phyloP scores from a whole-genome alignment of 1,284 basidiomycete species.

The Bondarzewia mesenterica region DNA sequence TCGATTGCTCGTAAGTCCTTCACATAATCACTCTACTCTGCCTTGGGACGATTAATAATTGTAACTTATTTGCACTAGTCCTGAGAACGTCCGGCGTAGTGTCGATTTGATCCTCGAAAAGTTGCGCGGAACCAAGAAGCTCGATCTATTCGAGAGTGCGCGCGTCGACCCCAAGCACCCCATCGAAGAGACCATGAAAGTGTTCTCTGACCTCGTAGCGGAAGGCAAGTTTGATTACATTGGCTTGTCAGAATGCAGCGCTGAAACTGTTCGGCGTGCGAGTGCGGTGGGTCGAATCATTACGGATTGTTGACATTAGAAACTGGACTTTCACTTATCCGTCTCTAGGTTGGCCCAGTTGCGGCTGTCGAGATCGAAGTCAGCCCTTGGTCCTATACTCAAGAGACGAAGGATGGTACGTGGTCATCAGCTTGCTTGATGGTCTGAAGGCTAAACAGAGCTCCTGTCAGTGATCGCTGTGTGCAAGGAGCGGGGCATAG shows the following conservation, averaged over 20 bases:
- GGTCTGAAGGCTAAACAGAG: not conserved
- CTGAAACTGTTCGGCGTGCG: conserved; percentile 41
- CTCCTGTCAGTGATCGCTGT: conserved; percentile 25
- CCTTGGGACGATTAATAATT: not conserved
- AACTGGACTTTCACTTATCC: not conserved
- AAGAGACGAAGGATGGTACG: conserved; percentile 34
- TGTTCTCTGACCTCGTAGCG: conserved; percentile 24
- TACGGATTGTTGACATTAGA: not conserved
- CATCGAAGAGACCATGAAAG: conserved; percentile 28
- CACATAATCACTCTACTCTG: not conserved
- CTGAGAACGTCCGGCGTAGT: conserved; percentile 18
- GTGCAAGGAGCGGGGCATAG: conserved; percentile 36
- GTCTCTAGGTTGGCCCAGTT: conserved; percentile 34
- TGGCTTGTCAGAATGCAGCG: conserved; percentile 44
- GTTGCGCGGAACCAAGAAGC: conserved; percentile 35
- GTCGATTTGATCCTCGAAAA: conserved; percentile 32
- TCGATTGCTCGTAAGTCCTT: conserved; percentile 3
- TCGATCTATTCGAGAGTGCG: conserved; percentile 43
- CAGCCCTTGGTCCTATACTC: conserved; percentile 41
- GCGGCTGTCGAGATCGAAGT: conserved; percentile 47
- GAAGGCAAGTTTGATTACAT: conserved; percentile 43
- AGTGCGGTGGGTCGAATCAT: conserved; percentile 21
- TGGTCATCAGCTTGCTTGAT: not conserved
- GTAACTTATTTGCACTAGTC: too few species aligned
- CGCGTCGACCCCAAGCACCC: conserved; percentile 29